phyloP scores from a whole-genome alignment of 306 rosid species.

The Castanopsis chinensis region DNA sequence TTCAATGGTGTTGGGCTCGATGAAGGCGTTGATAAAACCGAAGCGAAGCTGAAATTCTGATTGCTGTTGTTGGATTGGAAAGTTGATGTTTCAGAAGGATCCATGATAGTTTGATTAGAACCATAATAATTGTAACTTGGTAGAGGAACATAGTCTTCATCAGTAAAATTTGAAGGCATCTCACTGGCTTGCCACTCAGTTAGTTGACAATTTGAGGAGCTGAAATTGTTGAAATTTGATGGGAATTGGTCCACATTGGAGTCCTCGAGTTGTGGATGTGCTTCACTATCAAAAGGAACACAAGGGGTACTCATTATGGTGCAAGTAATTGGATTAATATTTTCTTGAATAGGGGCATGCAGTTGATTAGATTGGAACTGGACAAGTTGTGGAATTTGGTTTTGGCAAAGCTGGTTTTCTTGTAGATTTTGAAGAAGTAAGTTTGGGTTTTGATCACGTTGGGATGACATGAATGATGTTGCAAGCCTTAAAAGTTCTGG shows the following conservation, averaged over 20 bases:
- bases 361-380: conserved; percentile 37
- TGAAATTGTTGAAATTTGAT: conserved; percentile 31
- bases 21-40: conserved; percentile 76
- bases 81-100: conserved; percentile 42
- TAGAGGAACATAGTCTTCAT: conserved; percentile 33
- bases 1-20: conserved; percentile 70
- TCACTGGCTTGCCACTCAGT: conserved; percentile 40
- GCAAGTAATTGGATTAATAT: neutral
- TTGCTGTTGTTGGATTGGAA: conserved; percentile 39
- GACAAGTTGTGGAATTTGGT: conserved; percentile 19
- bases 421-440: conserved; percentile 26
- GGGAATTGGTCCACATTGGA: conserved; percentile 35
- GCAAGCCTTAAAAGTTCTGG: conserved; percentile 72
- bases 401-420: conserved; percentile 32
- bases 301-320: conserved; percentile 6
- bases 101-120: conserved; percentile 28
- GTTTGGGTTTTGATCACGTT: conserved; percentile 22
- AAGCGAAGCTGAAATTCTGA: conserved; percentile 45
- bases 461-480: conserved; percentile 58
- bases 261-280: conserved; percentile 25
- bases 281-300: conserved; percentile 36
- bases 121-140: conserved; percentile 31
- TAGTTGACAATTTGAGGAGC: conserved; percentile 34
- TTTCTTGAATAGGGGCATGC: conserved; percentile 31
- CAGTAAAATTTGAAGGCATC: conserved; percentile 16